Percentiles rank a stretch among this genome's conserved stretches.
Evolutionary conservation across 352 stramenopile genomes (phyloP).

Genomic region (Pythium utonaiense): DNA sequence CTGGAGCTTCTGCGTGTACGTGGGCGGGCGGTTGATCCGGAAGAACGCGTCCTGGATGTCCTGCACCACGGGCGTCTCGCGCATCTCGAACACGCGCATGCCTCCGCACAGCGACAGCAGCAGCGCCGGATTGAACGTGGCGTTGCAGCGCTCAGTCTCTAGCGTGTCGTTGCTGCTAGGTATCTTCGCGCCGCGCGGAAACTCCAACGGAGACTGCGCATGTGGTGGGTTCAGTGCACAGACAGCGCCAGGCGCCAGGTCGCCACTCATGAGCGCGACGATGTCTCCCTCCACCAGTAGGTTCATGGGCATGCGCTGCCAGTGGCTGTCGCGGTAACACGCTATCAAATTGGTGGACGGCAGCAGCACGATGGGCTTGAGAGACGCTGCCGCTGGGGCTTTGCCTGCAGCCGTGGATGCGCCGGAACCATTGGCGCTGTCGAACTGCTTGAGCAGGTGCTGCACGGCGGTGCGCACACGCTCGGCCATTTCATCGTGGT

Average conservation of each 20-base stretch:
- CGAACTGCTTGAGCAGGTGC: conserved; percentile 35
- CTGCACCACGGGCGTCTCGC: conserved; percentile 74
- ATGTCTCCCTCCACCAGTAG: conserved; percentile 77
- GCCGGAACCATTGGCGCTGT: not conserved
- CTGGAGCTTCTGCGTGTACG: conserved; percentile 78
- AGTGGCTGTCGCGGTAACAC: conserved; percentile 77
- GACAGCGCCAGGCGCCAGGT: conserved; percentile 70
- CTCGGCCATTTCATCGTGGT: conserved; percentile 78
- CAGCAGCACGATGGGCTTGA: conserved; percentile 51
- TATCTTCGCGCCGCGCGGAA: conserved; percentile 57
- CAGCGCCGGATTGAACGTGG: conserved; percentile 71
- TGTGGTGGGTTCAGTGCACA: conserved; percentile 28
- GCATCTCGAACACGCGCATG: conserved; percentile 85
- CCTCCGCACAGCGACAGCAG: conserved; percentile 79
- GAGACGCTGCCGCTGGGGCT: not conserved
- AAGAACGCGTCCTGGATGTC: conserved; percentile 82
- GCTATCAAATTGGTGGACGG: conserved; percentile 77
- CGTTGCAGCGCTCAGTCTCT: conserved; percentile 62
- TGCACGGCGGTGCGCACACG: conserved; percentile 64
- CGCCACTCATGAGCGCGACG: conserved; percentile 79
- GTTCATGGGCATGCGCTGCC: conserved; percentile 83
- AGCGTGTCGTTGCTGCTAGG: conserved; percentile 32
- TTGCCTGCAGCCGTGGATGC: too few relatives aligned
- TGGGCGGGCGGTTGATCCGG: conserved; percentile 60
- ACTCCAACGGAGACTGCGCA: conserved; percentile 16